A percentile compares a stretch with the other conserved stretches of the same genome.
Conservation (phyloP, 2,329 filamentous ascomycete genomes). For the Colletotrichum tamarilloi region DNA sequence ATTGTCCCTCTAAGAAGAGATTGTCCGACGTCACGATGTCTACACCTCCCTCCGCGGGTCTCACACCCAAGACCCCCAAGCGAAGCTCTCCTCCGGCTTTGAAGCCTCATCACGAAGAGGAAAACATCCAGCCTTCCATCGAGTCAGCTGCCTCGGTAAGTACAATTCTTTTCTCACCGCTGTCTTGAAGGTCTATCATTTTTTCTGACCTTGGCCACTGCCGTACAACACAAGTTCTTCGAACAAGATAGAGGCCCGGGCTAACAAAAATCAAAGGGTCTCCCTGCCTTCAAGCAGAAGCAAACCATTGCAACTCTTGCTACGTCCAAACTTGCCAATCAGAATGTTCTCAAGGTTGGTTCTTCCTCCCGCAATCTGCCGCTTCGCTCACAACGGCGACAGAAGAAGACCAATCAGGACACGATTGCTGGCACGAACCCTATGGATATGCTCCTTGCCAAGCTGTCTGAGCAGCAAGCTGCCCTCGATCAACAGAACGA, state of each 20-base stretch:
- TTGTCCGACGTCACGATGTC: constrained; percentile 26
- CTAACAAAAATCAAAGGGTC: neutral
- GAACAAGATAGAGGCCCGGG: neutral
- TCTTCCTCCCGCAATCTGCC: constrained; percentile 1
- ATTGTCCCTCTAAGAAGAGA: constrained; percentile 10
- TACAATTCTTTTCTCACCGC: neutral
- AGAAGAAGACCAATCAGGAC: constrained; percentile 61
- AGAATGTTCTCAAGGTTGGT: constrained; percentile 63
- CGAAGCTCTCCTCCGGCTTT: constrained; percentile 30
- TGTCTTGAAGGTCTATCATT: neutral
- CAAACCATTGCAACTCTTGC: constrained; percentile 60
- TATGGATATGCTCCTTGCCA: constrained; percentile 80
- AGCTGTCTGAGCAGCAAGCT: constrained; percentile 77
- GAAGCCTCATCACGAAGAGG: constrained; percentile 37
- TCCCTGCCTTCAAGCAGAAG: constrained; percentile 41
- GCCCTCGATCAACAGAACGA: constrained; percentile 69
- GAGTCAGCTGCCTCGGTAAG: constrained; percentile 17
- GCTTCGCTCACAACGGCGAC: constrained; percentile 48
- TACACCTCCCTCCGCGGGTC: constrained; percentile 22
- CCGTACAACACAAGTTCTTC: neutral
- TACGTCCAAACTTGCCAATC: constrained; percentile 67
- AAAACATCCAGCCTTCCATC: constrained; percentile 31
- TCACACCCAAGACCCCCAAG: constrained; percentile 25
- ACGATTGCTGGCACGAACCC: constrained; percentile 55
- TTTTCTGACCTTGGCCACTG: neutral